These are phyloP conservation scores for Podochytrium sp. DNA, from an alignment of 192 early-diverging fungal genomes.

Conservation along the genomic window DNA sequence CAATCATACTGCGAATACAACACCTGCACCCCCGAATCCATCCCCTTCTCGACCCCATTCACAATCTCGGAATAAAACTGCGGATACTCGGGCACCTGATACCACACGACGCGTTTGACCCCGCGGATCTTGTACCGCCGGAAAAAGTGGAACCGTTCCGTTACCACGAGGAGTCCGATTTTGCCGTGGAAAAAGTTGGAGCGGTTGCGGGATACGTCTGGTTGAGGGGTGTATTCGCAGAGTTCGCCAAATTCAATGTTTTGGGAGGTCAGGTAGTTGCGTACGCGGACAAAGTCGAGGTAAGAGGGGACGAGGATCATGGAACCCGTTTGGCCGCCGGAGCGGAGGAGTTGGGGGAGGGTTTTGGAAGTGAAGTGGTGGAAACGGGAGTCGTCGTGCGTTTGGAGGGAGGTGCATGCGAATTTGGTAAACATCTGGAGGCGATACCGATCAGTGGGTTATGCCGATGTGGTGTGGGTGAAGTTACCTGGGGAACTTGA, in stretches of 20 bases:
- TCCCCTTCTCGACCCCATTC: constrained; percentile 68
- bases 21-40: constrained; percentile 47
- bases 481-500: constrained; percentile 71
- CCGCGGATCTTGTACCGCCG: constrained; percentile 82
- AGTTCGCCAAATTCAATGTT: constrained; percentile 68
- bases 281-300: constrained; percentile 93
- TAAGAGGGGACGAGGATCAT: constrained; percentile 90
- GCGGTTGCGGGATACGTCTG: constrained; percentile 79
- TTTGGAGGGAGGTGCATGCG: constrained; percentile 57
- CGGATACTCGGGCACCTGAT: constrained; percentile 83
- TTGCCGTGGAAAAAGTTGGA: constrained; percentile 81
- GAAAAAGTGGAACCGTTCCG: constrained; percentile 98
- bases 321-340: constrained; percentile 41
- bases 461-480: neutral
- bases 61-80: constrained; percentile 90
- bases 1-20: constrained; percentile 73
- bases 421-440: constrained; percentile 74
- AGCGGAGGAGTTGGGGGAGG: constrained; percentile 58
- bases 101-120: constrained; percentile 85
- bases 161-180: constrained; percentile 76
- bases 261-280: constrained; percentile 84
- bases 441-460: neutral
- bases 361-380: constrained; percentile 72
- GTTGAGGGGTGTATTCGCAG: constrained; percentile 84
- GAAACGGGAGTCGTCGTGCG: constrained; percentile 81